Conservation (phyloP, 163 green algal species). For the Dunaliella salina region DNA sequence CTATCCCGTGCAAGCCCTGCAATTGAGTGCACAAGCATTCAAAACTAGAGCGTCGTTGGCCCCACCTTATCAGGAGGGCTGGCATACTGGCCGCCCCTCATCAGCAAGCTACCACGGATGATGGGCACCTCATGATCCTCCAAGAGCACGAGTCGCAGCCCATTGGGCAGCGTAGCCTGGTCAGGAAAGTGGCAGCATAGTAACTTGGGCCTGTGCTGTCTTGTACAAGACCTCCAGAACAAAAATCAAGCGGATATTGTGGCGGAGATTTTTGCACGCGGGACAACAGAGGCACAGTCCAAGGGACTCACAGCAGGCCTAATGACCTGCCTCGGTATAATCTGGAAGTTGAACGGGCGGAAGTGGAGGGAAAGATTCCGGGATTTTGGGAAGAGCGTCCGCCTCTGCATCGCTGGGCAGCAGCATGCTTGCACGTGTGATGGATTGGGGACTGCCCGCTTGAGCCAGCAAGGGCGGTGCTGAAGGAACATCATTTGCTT, state of each 20-base stretch:
- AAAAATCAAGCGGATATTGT: too few species aligned
- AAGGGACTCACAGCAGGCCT: too few species aligned
- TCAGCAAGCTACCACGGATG: constrained; percentile 64
- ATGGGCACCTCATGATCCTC: constrained; percentile 79
- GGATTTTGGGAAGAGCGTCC: constrained; percentile 43
- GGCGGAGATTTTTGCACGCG: too few species aligned
- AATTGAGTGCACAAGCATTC: not conserved
- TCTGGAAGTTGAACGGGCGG: constrained; percentile 39
- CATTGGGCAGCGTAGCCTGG: constrained; percentile 57
- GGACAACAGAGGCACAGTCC: too few species aligned
- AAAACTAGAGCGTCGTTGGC: not conserved
- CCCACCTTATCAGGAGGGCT: constrained; percentile 59
- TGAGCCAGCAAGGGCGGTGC: not conserved
- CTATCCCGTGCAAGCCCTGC: too few species aligned
- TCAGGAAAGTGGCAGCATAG: too few species aligned
- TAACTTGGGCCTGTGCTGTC: too few species aligned
- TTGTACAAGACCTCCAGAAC: too few species aligned
- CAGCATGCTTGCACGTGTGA: not conserved
- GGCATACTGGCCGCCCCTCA: constrained; percentile 62
- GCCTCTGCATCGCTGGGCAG: not conserved
- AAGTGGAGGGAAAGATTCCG: constrained; percentile 55
- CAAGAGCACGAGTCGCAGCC: constrained; percentile 72
- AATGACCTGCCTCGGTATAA: constrained; percentile 29
- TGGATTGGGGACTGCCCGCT: not conserved
- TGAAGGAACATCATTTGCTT: not conserved